Conservation (phyloP, 306 rosid genomes). For the Citrullus mucosospermus region DNA sequence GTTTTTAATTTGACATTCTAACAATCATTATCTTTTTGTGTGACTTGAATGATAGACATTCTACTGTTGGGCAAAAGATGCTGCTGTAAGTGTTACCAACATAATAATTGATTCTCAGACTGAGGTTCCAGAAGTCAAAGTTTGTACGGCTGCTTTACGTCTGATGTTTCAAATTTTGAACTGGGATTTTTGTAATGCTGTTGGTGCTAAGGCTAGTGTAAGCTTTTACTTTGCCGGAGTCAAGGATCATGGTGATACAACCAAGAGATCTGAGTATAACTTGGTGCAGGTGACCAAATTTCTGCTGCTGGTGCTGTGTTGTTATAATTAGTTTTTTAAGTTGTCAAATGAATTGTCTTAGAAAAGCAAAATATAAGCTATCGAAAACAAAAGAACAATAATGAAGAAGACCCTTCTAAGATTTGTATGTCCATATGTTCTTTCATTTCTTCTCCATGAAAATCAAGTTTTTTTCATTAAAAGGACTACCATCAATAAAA, state of each 20-base stretch:
- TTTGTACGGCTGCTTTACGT: constrained; percentile 63
- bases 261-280: constrained; percentile 59
- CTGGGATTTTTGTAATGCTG: constrained; percentile 63
- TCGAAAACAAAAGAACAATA: neutral
- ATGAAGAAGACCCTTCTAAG: neutral
- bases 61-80: constrained; percentile 80
- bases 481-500: too few relatives aligned
- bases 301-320: neutral
- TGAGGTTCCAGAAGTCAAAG: constrained; percentile 72
- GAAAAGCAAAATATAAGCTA: neutral
- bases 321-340: neutral
- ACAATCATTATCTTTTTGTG: neutral
- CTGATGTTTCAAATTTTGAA: constrained; percentile 94
- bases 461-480: too few relatives aligned
- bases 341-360: neutral
- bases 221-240: constrained; percentile 48
- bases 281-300: constrained; percentile 61
- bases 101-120: constrained; percentile 59
- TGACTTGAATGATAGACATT: constrained; percentile 34
- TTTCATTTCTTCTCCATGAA: too few relatives aligned
- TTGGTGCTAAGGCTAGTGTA: constrained; percentile 27
- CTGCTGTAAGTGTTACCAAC: constrained; percentile 71
- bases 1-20: neutral
- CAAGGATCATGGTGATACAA: constrained; percentile 53
- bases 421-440: neutral